Base-by-base conservation (phyloP, 176 grass and related monocot genomes). In the Avena atlantica region DNA sequence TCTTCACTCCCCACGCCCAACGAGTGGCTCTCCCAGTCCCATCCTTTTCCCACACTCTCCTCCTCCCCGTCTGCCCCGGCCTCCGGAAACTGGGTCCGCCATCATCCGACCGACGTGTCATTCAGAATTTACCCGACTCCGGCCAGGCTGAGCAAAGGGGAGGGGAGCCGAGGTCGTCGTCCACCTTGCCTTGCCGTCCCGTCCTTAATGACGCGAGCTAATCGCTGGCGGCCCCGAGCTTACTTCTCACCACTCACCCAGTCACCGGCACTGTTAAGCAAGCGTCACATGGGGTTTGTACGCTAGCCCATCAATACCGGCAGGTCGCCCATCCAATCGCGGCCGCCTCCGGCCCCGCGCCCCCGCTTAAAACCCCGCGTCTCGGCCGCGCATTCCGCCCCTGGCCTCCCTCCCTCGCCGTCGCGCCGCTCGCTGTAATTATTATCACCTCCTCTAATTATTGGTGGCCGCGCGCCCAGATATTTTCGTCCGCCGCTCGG, bases 281-380 rank as follows among this genome's bases (percentile, higher is more conserved):
- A 12, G 52, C 53, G 74, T 66, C 89, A 80, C 89, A 59, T 87
- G 67, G 85, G 44, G 31, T 24, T 59, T 60, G 81, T 84, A 84
- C 81, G 44, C 76, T 81, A 87, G 89, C 89, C 50, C 75, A 23
- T 85, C 85, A 91, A 85, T 91, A 62, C 27, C 27, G 85, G 81
- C 89, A 34, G 89, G 69, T 91, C 76, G 76, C 81, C 81, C 89
- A 76, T 91, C 85, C 81, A 70, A 63, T 84, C 89, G 66, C 72
- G 84, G 73, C 83, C 78, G 62, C 79, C 78, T 36, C 75, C 8
- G 8, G 29, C 25, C n/a, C 73, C 25, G 6, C 52, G 27, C 52
- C 74, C 29, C 11, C 27, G 85, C 85, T 87, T 91, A 84, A 91
- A 91, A 87, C 72, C 58, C 70, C 60, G 70, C 78, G 17, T 86